A percentile compares a stretch with the other conserved stretches of the same genome.
Conservation (phyloP, 140 eudicot species). For the Bidens hawaiensis region DNA sequence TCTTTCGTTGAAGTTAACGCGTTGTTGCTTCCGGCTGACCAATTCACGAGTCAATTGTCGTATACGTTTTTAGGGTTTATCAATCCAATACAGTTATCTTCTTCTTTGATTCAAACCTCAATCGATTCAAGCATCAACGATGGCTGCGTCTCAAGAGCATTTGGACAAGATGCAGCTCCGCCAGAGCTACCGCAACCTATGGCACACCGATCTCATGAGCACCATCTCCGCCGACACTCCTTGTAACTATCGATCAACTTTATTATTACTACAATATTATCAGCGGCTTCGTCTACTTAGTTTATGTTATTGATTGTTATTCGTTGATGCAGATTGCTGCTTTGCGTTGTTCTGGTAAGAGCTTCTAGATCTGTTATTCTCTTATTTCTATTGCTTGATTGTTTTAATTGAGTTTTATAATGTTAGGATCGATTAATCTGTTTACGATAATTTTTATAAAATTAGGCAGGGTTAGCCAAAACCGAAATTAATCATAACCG, state of each 20-base stretch:
- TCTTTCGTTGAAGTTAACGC: neutral
- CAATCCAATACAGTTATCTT: neutral
- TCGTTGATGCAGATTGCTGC: constrained; percentile 58
- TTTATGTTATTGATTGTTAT: neutral
- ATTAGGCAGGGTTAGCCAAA: too few relatives aligned
- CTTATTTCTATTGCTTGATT: neutral
- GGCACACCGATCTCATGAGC: constrained; percentile 71
- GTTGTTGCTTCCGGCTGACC: neutral
- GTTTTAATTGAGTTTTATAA: neutral
- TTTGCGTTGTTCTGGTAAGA: constrained; percentile 67
- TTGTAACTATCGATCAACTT: constrained; percentile 26
- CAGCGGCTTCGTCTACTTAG: neutral
- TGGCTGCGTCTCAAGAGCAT: constrained; percentile 41
- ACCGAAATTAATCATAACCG: too few relatives aligned
- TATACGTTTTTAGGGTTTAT: neutral
- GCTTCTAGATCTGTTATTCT: neutral
- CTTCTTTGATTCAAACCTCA: constrained; percentile 1
- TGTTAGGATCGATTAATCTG: too few relatives aligned
- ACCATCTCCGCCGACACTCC: constrained; percentile 50
- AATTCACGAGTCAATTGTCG: constrained; percentile 17
- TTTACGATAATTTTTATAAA: too few relatives aligned
- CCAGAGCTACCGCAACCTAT: constrained; percentile 54
- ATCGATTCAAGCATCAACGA: neutral
- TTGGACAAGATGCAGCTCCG: constrained; percentile 57
- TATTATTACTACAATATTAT: neutral